Percentiles rank a stretch among this genome's conserved stretches.
phyloP scores from a whole-genome alignment of 2,329 filamentous ascomycete species.

The Verticillium longisporum region DNA sequence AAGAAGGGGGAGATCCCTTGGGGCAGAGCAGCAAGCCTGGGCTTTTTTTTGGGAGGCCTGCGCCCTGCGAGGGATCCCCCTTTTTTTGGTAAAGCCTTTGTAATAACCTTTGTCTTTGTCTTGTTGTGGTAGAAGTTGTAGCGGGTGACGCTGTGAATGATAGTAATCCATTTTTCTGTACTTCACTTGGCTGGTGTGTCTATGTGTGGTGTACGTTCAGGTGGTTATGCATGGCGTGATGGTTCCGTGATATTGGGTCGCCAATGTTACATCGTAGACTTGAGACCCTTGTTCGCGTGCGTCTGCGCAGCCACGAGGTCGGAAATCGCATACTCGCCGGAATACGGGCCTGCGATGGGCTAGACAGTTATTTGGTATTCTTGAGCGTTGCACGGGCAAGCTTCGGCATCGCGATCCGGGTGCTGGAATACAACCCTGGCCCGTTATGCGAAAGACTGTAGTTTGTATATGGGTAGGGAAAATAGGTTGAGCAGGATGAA shows the following conservation, averaged over 20 bases:
- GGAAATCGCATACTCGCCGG: no score
- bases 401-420: no score
- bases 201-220: background rate
- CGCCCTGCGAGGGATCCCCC: background rate
- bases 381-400: no score
- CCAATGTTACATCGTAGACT: background rate
- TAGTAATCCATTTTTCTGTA: background rate
- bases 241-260: background rate
- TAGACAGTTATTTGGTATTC: no score
- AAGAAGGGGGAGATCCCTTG: background rate
- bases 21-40: background rate
- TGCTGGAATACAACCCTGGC: no score
- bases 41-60: background rate
- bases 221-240: background rate
- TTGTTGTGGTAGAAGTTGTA: background rate
- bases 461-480: no score
- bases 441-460: no score
- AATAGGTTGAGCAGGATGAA: no score
- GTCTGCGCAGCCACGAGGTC: no score
- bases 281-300: no score
- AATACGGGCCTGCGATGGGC: no score
- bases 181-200: background rate
- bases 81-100: background rate
- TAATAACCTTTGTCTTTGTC: background rate
- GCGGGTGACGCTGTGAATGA: background rate